A percentile compares a stretch with the other conserved stretches of the same genome.
Conservation (phyloP, 2,329 filamentous ascomycete genomes). For the Cordyceps farinosa region DNA sequence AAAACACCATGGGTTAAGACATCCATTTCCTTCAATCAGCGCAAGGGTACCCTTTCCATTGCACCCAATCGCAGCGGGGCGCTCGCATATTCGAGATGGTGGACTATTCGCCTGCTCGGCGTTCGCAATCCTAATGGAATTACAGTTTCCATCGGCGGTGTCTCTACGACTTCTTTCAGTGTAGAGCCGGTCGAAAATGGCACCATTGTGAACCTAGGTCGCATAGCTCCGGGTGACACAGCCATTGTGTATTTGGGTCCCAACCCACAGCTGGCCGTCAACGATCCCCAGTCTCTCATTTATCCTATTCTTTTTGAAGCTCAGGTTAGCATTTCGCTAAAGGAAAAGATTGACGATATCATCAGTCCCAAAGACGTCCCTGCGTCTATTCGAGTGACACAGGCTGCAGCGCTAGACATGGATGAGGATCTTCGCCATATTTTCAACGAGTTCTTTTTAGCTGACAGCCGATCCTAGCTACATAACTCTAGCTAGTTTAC, state of each 20-base stretch:
- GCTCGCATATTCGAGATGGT: constrained; percentile 11
- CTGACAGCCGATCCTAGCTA: constrained; percentile 18
- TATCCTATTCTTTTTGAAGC: constrained; percentile 22
- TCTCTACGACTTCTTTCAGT: not conserved
- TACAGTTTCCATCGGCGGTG: not conserved
- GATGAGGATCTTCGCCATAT: constrained; percentile 22
- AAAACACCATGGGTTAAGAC: constrained; percentile 9
- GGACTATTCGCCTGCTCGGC: constrained; percentile 17
- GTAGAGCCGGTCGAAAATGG: constrained; percentile 10
- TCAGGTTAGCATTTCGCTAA: constrained; percentile 20
- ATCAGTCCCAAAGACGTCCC: constrained; percentile 14
- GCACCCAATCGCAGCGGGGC: constrained; percentile 7
- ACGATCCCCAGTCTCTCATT: constrained; percentile 20
- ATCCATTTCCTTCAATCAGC: constrained; percentile 18
- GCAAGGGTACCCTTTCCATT: constrained; percentile 14
- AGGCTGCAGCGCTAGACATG: constrained; percentile 24
- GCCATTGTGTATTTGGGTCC: constrained; percentile 18
- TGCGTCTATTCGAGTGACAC: constrained; percentile 17
- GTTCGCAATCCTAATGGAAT: not conserved
- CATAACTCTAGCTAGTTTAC: not conserved
- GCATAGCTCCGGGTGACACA: constrained; percentile 15
- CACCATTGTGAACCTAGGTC: constrained; percentile 17
- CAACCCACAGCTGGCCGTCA: constrained; percentile 19
- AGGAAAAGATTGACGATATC: constrained; percentile 21
- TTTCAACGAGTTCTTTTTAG: constrained; percentile 22